Evolutionary conservation across 371 early-diverging fungal species (phyloP).

Genomic region (Mucor piriformis): DNA sequence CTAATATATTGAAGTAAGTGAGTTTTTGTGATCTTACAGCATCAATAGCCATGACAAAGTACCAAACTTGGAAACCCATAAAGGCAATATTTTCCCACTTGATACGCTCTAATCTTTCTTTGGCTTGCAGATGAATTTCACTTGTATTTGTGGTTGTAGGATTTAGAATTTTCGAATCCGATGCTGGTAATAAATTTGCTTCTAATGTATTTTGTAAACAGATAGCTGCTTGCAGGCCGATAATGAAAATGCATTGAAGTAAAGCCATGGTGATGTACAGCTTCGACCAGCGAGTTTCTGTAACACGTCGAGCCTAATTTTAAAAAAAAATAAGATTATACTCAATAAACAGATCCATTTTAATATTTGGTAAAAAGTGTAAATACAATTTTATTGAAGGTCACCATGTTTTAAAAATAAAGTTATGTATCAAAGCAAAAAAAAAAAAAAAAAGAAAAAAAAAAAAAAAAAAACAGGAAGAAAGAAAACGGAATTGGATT

Average conservation of each 20-base stretch:
- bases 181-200: conserved; percentile 20
- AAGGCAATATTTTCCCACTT: conserved; percentile 40
- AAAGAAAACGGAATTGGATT: not conserved
- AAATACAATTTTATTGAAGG: conserved; percentile 38
- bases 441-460: not conserved
- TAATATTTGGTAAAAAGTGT: not conserved
- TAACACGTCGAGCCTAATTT: conserved; percentile 22
- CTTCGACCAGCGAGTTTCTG: conserved; percentile 37
- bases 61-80: conserved; percentile 35
- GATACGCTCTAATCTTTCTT: conserved; percentile 26
- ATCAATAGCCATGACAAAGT: conserved; percentile 39
- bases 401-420: conserved; percentile 24
- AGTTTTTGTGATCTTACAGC: conserved; percentile 38
- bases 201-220: conserved; percentile 27
- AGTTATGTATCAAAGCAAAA: conserved; percentile 3
- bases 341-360: not conserved
- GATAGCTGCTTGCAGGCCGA: conserved; percentile 23
- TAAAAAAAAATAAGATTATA: too few species aligned
- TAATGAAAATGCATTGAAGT: conserved; percentile 26
- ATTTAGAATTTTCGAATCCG: conserved; percentile 1
- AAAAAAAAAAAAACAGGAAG: not conserved
- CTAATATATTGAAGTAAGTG: not conserved
- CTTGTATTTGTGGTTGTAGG: conserved; percentile 8
- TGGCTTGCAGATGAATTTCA: conserved; percentile 17
- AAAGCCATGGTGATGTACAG: conserved; percentile 29